Percentiles rank a stretch among this genome's conserved stretches.
These are phyloP conservation scores for Westerdykella sp. DNA, from an alignment of 2,329 filamentous ascomycete species.

Conservation along the genomic window DNA sequence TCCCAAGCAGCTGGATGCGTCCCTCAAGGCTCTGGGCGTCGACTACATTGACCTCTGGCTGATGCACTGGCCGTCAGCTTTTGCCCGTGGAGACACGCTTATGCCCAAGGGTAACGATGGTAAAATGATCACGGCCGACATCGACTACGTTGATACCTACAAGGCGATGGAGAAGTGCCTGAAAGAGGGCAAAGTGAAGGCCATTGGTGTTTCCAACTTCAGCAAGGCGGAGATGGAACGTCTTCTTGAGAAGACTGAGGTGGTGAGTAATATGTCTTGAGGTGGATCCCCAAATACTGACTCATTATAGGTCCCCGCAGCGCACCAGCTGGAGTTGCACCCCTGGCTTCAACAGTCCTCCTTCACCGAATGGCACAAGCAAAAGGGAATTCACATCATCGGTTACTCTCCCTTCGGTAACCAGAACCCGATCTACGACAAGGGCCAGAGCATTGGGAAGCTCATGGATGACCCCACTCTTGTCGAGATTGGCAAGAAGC, in stretches of 20 bases:
- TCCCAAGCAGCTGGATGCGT: conserved; percentile 64
- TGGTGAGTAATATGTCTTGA: conserved; percentile 7
- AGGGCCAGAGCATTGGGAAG: conserved; percentile 24
- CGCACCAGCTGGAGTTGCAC: conserved; percentile 29
- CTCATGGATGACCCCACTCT: conserved; percentile 52
- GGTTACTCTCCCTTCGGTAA: conserved; percentile 34
- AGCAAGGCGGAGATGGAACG: conserved; percentile 42
- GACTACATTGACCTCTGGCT: conserved; percentile 89
- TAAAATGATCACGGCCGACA: conserved; percentile 18
- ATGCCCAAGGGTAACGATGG: conserved; percentile 47
- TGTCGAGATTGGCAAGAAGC: conserved; percentile 59
- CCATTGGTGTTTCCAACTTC: conserved; percentile 33
- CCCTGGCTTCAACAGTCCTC: conserved; percentile 25
- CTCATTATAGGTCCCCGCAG: conserved; percentile 17
- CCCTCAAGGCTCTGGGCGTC: conserved; percentile 67
- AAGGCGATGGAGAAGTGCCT: conserved; percentile 37
- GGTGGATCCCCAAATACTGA: not conserved
- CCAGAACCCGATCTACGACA: conserved; percentile 29
- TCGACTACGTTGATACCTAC: conserved; percentile 28
- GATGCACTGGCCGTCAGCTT: conserved; percentile 70
- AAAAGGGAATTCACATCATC: conserved; percentile 28
- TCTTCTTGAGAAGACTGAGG: conserved; percentile 42
- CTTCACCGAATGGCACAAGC: conserved; percentile 22
- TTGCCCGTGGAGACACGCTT: conserved; percentile 62
- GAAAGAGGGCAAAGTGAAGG: conserved; percentile 29